Evolutionary conservation across 306 rosid species (phyloP), one percentile per base, ranked within the genome.

Genomic region (Adenanthera pavonina): DNA sequence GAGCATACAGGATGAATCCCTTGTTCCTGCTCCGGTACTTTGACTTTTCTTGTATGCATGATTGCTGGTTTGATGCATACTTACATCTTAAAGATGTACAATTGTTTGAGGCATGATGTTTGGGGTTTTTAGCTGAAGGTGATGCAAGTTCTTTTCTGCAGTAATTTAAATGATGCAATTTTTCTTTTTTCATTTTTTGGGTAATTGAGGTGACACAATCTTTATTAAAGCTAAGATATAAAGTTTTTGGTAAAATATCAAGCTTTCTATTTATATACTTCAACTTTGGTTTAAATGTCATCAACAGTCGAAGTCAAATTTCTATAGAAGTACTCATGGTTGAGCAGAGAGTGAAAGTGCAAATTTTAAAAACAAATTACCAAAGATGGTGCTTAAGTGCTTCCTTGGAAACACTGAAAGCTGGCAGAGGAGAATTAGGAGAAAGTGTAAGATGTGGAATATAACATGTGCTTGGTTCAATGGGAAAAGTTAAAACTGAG

Each of bases 1-100:
- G 87, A 95, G 99, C 77, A 93, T 95, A 84, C 98, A 95, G 84
- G 99, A 93, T 44, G 98, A 95, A 53, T 89, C 98, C 44, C 97
- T 93, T 80, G 92, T 95, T 51, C 98, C 99, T 78, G 86, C 97
- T 82, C 98, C 97, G 89, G 97, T 95, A 91, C n/a, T 84, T 46
- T 72, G 41, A 13, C 60, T 8, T 66, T 25, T 81, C 38, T 49
- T 44, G 57, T 33, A 33, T 77, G 38, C 81, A 51, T 52, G 52
- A 20, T 77, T 35, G 59, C 70, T 77, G 19, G 38, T 57, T 41
- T 80, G n/a, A n/a, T 54, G 72, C 11, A 43, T 69, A 5, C 34
- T 15, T 57, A 14, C 61, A 66, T 69, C 16, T 3, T 61, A 51
- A 62, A 53, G 16, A 66, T 53, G 47, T 25, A 59, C 65, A 13